Evolutionary conservation across 116 monocot genomes (phyloP).

Genomic region (Zostera marina): DNA sequence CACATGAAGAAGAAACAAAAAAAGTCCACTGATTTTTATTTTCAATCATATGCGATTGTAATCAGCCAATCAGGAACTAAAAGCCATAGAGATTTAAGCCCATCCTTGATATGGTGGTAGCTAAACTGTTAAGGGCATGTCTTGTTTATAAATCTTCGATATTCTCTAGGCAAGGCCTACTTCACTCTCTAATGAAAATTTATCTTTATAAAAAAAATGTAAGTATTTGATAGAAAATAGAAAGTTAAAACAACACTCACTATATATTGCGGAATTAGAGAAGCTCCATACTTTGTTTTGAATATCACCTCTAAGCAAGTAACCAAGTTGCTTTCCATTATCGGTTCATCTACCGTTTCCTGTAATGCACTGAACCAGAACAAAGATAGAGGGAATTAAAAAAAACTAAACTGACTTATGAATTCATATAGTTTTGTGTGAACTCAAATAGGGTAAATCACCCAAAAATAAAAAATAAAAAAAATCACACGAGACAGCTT

Average conservation of each 20-base stretch:
- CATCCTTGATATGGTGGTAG: too few relatives aligned
- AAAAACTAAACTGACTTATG: neutral
- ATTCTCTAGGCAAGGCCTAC: too few relatives aligned
- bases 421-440: neutral
- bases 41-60: too few relatives aligned
- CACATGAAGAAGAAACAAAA: too few relatives aligned
- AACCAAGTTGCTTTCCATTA: slow-evolving; percentile 30
- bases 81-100: too few relatives aligned
- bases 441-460: neutral
- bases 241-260: slow-evolving; percentile 25
- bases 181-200: too few relatives aligned
- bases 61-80: too few relatives aligned
- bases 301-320: slow-evolving; percentile 74
- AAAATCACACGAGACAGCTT: too few relatives aligned
- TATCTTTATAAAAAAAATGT: too few relatives aligned
- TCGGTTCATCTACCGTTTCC: slow-evolving; percentile 26
- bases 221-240: neutral
- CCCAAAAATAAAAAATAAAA: neutral
- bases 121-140: too few relatives aligned
- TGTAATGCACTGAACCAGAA: slow-evolving; percentile 39
- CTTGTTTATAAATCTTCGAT: too few relatives aligned
- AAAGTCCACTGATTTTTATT: too few relatives aligned
- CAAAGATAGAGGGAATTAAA: neutral
- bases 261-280: slow-evolving; percentile 43
- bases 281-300: slow-evolving; percentile 55